These are phyloP conservation scores for Trypanosoma lewisi DNA, from an alignment of 208 protist genomes.

Conservation along the genomic window DNA sequence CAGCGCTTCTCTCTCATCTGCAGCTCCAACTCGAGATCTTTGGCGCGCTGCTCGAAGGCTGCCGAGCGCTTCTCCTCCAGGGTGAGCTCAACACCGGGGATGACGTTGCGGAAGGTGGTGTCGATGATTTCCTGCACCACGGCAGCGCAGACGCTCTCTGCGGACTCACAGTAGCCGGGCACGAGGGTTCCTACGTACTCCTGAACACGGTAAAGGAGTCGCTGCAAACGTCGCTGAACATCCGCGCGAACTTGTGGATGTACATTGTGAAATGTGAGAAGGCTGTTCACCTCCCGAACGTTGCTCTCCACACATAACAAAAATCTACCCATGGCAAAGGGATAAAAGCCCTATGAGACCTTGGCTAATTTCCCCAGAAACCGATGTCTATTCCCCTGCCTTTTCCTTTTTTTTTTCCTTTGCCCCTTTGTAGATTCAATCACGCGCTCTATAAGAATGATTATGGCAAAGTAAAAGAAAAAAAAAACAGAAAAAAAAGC, in stretches of 20 bases:
- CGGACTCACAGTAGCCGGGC: slow-evolving; percentile 41
- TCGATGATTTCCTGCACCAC: slow-evolving; percentile 49
- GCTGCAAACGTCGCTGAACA: slow-evolving; percentile 51
- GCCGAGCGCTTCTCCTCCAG: slow-evolving; percentile 31
- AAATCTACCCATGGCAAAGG: slow-evolving; percentile 49
- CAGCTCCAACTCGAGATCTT: slow-evolving; percentile 27
- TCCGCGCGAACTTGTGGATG: slow-evolving; percentile 81
- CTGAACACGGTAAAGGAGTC: slow-evolving; percentile 51
- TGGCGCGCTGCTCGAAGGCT: slow-evolving; percentile 38
- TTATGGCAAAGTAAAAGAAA: neutral
- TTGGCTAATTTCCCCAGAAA: neutral
- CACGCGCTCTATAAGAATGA: neutral
- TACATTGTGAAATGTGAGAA: slow-evolving; percentile 77
- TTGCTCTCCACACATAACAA: slow-evolving; percentile 59
- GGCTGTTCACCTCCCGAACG: slow-evolving; percentile 63
- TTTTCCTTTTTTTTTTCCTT: slow-evolving; percentile 1
- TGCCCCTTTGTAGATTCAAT: neutral
- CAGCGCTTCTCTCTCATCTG: slow-evolving; percentile 19
- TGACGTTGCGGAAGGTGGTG: slow-evolving; percentile 38
- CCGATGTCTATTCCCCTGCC: neutral
- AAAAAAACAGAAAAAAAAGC: slow-evolving; percentile 20
- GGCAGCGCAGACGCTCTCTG: slow-evolving; percentile 52
- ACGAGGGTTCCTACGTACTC: slow-evolving; percentile 34
- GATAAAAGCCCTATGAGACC: neutral
- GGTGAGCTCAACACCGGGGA: slow-evolving; percentile 44